Base-by-base conservation (phyloP, 2,329 filamentous ascomycete species). In the Venturia oleaginea region DNA sequence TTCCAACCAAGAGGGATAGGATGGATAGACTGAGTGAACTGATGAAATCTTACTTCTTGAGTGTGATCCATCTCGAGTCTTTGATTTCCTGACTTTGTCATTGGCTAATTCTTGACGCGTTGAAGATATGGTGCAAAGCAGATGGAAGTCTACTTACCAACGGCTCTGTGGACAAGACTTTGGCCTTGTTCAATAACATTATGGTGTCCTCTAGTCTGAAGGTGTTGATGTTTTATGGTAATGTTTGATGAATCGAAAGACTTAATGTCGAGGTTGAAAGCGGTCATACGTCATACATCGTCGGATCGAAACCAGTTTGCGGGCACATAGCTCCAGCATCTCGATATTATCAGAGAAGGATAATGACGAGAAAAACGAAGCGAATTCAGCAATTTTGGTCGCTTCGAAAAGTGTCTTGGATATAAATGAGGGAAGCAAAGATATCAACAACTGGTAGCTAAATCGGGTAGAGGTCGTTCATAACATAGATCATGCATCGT, bases 11-110 rank as follows among this genome's bases (percentile, higher is more conserved):
- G 5, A 40, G 57, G 37, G 30, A 3, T 27, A 24, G 57, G 32
- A 62, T 24, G n/a, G 38, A 59, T 19, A 34, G 38, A 42, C 40
- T 27, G 27, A 13, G 8, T 19, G 30, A 43, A 22, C 57, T 55
- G 40, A 34, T 24, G 59, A 22, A 32, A 32, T 68, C 70, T 46
- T 71, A 77, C 76, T 75, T 76, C 57, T 73, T 70, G 22, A 78
- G 68, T 3, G 71, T 75, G 7, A 72, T 72, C 76, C 76, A 78
- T 68, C 73, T 73, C 5, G 76, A 76, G 22, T 78, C 74, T 65
- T 72, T 72, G 64, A 73, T 69, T 61, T 75, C 70, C 74, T 76
- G 64, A 24, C 27, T 62, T 13, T 37, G 42, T 62, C 34, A 59
- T 66, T 27, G n/a, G 57, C 30, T 22, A 57, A 42, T 6, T 38